Base-by-base conservation (phyloP, 371 early-diverging fungal species). In the Batrachochytrium dendrobatidis region DNA sequence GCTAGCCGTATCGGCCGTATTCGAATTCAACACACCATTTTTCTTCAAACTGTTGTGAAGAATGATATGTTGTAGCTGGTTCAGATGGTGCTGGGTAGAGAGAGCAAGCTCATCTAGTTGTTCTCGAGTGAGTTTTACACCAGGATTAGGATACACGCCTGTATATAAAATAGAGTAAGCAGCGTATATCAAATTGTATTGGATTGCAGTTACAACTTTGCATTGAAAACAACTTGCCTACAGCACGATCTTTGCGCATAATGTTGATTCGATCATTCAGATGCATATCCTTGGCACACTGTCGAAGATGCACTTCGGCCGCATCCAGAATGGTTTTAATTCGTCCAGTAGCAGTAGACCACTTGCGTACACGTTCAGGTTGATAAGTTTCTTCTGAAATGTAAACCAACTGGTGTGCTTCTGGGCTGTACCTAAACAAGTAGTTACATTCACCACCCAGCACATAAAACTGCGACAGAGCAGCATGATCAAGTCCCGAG, bases 241-340 rank as follows among this genome's bases (percentile, higher is more conserved):
- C 82, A 5, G 90, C 90, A 2, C 86, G 72, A 5, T 79, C 72
- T 66, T 91, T 91, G 50, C 90, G 75, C 24, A 89, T 59, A 28
- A 89, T 65, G 18, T 33, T 56, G 15, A 84, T 84, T 18, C 74
- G 69, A 18, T 61, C 60, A 15, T 59, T 34, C 28, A 88, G 65
- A 17, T 75, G 77, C 87, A 89, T 85, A 20, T 82, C 79, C 1
- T 66, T 60, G 10, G 79, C 72, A 48, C 79, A 80, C 49, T 76
- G 73, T 35, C 61, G 58, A 33, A 88, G 67, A 62, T 82, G 80
- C 25, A 66, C 70, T 58, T 88, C 79, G 18, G 88, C 90, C 5
- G 84, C 81, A 61, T 89, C 85, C 58, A 91, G 71, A 8, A 89
- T 58, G 24, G 65, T 72, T 44, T 74, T 71, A 18, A 89, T 83